These are phyloP conservation scores for Lenwebbia sp. DNA, from an alignment of 345 rosid genomes.

Conservation along the genomic window DNA sequence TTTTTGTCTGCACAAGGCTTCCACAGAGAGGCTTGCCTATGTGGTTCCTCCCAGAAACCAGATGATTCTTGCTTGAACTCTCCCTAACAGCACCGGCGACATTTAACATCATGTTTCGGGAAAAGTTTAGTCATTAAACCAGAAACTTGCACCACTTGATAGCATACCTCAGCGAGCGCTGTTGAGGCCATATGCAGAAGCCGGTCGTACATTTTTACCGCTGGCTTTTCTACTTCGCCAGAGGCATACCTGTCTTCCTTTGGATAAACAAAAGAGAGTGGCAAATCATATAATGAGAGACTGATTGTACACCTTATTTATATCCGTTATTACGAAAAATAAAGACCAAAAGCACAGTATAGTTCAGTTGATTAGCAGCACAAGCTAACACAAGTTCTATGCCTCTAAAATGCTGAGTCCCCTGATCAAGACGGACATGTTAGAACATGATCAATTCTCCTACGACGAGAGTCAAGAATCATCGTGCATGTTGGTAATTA, in stretches of 20 bases:
- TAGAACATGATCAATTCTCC: background rate
- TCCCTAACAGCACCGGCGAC: constrained; percentile 23
- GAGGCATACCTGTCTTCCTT: constrained; percentile 16
- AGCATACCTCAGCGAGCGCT: constrained; percentile 61
- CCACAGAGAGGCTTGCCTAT: constrained; percentile 48
- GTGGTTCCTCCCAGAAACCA: constrained; percentile 44
- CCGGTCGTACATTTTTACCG: constrained; percentile 58
- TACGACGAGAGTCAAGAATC: background rate
- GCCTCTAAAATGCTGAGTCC: background rate
- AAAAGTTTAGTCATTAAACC: background rate
- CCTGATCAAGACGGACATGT: background rate
- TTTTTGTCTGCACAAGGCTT: constrained; percentile 67
- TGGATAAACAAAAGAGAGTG: background rate
- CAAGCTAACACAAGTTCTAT: background rate
- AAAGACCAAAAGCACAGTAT: background rate
- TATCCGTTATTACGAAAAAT: background rate
- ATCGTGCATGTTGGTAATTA: background rate
- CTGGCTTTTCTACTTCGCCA: constrained; percentile 18
- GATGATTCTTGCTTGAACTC: constrained; percentile 34
- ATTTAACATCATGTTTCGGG: background rate
- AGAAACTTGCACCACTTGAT: background rate
- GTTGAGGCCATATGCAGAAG: constrained; percentile 60
- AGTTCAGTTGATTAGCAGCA: background rate
- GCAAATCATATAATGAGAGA: background rate
- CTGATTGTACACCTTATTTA: background rate